A percentile compares a stretch with the other conserved stretches of the same genome.
These are phyloP conservation scores for Dactylellina drechsleri DNA, from an alignment of 2,329 filamentous ascomycete genomes.

Conservation along the genomic window DNA sequence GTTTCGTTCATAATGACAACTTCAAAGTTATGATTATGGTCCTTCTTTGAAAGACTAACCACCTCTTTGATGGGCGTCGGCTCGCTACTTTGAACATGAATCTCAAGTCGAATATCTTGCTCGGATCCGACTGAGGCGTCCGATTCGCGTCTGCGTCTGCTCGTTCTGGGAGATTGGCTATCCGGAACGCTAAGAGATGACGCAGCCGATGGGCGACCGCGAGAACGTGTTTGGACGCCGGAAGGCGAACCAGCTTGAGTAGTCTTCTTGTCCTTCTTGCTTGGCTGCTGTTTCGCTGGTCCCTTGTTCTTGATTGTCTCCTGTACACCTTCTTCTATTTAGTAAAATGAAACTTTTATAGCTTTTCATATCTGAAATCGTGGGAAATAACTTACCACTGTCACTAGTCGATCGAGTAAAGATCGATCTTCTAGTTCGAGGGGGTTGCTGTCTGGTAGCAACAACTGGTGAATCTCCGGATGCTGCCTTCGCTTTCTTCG, in stretches of 20 bases:
- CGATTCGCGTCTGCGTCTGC: constrained; percentile 11
- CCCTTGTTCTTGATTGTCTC: constrained; percentile 23
- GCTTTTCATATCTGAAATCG: not conserved
- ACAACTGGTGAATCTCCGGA: constrained; percentile 32
- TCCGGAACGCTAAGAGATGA: constrained; percentile 51
- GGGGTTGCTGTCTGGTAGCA: constrained; percentile 30
- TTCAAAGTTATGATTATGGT: constrained; percentile 6
- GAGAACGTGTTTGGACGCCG: constrained; percentile 26
- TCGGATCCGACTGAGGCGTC: constrained; percentile 22
- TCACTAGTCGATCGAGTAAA: constrained; percentile 23
- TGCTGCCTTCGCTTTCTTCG: constrained; percentile 47
- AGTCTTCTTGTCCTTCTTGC: constrained; percentile 39
- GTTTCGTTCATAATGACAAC: constrained; percentile 23
- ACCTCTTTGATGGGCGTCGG: constrained; percentile 14
- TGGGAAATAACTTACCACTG: constrained; percentile 25
- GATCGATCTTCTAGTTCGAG: constrained; percentile 34
- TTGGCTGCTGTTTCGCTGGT: constrained; percentile 23
- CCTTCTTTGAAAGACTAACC: not conserved
- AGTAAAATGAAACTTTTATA: constrained; percentile 16
- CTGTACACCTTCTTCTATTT: constrained; percentile 51
- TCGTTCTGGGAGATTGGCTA: constrained; percentile 29
- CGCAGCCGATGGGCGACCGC: constrained; percentile 29
- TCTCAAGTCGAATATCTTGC: constrained; percentile 24
- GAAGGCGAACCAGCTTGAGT: constrained; percentile 35
- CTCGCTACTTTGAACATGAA: constrained; percentile 1